Conservation (phyloP, 805 yeast genomes). For the Barnettozyma sucrosica region DNA sequence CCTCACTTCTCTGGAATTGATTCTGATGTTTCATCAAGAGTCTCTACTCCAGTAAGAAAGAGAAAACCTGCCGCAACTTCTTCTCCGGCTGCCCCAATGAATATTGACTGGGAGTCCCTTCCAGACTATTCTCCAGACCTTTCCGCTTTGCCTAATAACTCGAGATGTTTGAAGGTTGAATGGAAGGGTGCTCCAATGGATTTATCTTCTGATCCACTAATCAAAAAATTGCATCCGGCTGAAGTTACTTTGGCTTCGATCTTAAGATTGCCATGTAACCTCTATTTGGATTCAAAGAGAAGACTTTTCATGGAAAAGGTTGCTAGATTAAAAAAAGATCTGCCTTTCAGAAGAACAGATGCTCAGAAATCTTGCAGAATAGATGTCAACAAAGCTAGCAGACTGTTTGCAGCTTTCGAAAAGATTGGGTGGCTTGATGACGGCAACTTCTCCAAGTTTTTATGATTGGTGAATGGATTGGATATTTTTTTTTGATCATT, state of each 20-base stretch:
- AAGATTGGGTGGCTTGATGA: constrained; percentile 95
- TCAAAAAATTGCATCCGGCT: constrained; percentile 78
- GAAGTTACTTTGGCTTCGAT: constrained; percentile 82
- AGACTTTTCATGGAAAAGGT: constrained; percentile 88
- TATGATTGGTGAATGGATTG: constrained; percentile 21
- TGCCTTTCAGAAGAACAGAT: constrained; percentile 94
- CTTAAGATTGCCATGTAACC: constrained; percentile 81
- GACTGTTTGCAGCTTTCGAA: constrained; percentile 89
- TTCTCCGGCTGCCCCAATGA: constrained; percentile 40
- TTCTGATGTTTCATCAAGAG: constrained; percentile 27
- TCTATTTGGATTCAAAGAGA: constrained; percentile 77
- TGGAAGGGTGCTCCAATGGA: constrained; percentile 99
- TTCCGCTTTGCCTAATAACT: constrained; percentile 58
- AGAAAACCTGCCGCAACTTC: constrained; percentile 37
- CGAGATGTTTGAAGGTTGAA: constrained; percentile 76
- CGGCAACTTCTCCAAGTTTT: constrained; percentile 48
- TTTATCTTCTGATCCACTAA: constrained; percentile 68
- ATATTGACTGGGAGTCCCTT: constrained; percentile 58
- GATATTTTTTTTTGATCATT: constrained; percentile 8
- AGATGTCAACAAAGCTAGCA: constrained; percentile 93
- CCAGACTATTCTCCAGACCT: constrained; percentile 82
- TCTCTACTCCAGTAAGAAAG: constrained; percentile 33
- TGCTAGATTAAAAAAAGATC: constrained; percentile 60
- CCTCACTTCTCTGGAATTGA: constrained; percentile 19
- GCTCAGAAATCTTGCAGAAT: constrained; percentile 97